phyloP scores from a whole-genome alignment of 2,329 filamentous ascomycete genomes.

The Ascochyta viciae-villosae region DNA sequence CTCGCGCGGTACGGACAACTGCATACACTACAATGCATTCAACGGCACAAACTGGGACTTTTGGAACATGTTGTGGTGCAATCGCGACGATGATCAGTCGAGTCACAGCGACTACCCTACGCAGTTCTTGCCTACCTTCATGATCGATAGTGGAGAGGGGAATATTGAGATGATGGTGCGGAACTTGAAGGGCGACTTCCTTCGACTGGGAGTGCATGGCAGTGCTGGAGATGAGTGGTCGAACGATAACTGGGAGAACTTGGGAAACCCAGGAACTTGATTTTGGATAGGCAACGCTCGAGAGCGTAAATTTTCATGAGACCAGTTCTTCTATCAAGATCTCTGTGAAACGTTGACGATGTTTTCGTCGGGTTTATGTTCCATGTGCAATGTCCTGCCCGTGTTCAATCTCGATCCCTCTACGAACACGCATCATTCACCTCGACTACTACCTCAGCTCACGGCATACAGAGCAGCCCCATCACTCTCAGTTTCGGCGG shows the following conservation, averaged over 20 bases:
- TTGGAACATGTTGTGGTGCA: constrained; percentile 2
- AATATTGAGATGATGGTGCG: neutral
- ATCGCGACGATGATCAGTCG: neutral
- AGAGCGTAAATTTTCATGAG: too few relatives aligned
- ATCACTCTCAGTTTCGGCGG: too few relatives aligned
- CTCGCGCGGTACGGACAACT: constrained; percentile 13
- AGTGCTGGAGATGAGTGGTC: neutral
- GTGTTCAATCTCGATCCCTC: too few relatives aligned
- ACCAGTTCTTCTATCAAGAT: too few relatives aligned
- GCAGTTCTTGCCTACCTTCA: constrained; percentile 2
- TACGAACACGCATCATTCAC: too few relatives aligned
- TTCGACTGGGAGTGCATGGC: neutral
- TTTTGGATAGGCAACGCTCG: neutral
- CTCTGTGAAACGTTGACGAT: too few relatives aligned
- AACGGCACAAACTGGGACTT: constrained; percentile 15
- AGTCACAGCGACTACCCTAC: neutral
- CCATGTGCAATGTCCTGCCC: too few relatives aligned
- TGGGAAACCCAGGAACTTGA: neutral
- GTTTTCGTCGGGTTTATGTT: too few relatives aligned
- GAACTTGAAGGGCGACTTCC: neutral
- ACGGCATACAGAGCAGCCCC: too few relatives aligned
- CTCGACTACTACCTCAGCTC: too few relatives aligned
- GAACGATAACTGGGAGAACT: constrained; percentile 4
- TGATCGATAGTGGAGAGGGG: neutral
- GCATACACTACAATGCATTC: constrained; percentile 13